Conservation (phyloP, 108 stramenopile genomes). For the Pseudonitzschia delicatissima region DNA sequence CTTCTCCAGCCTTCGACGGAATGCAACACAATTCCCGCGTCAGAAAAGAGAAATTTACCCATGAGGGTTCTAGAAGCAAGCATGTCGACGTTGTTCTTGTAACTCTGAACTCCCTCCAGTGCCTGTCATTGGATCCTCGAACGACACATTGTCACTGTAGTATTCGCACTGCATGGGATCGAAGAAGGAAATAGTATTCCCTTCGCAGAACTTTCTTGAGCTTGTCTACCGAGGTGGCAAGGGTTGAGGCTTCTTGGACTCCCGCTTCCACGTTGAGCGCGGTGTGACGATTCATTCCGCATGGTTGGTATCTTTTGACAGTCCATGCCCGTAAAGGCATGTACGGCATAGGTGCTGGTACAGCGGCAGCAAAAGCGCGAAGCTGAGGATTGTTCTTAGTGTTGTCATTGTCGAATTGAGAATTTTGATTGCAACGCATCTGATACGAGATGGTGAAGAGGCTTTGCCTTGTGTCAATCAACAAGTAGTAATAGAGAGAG, state of each 20-base stretch:
- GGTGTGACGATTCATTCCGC: background rate
- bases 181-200: conserved; percentile 93
- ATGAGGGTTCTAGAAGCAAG: conserved; percentile 77
- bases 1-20: conserved; percentile 73
- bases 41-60: conserved; percentile 84
- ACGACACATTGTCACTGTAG: conserved; percentile 74
- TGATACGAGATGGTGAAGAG: background rate
- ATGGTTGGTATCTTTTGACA: background rate
- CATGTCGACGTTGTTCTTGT: conserved; percentile 93
- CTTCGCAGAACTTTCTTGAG: conserved; percentile 68
- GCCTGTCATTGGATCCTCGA: conserved; percentile 88
- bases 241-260: background rate
- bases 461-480: too few relatives aligned
- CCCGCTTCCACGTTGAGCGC: background rate
- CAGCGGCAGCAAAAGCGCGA: background rate
- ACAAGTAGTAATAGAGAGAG: too few relatives aligned
- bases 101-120: conserved; percentile 76
- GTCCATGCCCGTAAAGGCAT: background rate
- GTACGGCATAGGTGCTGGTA: background rate
- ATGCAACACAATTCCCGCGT: conserved; percentile 89
- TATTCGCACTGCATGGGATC: conserved; percentile 84
- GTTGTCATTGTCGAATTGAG: background rate
- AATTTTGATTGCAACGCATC: too few relatives aligned
- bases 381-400: background rate
- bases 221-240: conserved; percentile 15